Percentiles rank a stretch among this genome's conserved stretches.
These are phyloP conservation scores for Rhizopus microsporus DNA, from an alignment of 371 early-diverging fungal genomes.

Conservation along the genomic window DNA sequence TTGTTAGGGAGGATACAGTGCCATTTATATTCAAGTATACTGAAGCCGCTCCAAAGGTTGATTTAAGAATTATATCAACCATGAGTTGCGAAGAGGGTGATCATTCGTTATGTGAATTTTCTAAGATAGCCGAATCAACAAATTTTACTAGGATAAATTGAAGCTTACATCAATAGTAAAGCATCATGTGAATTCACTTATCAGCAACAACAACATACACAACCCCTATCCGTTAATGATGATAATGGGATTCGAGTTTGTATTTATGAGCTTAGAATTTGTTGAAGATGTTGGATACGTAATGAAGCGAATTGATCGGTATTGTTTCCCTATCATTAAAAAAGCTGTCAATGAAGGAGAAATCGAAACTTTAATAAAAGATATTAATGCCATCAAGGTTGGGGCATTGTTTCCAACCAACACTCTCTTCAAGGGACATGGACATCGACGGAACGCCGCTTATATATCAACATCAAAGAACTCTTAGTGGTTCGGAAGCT, in stretches of 20 bases:
- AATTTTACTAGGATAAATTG: constrained; percentile 16
- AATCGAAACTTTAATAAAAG: constrained; percentile 8
- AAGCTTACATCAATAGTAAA: constrained; percentile 18
- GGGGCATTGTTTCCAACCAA: too few relatives aligned
- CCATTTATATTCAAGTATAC: constrained; percentile 15
- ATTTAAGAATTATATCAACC: constrained; percentile 20
- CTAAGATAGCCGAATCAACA: constrained; percentile 19
- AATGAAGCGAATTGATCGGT: constrained; percentile 13
- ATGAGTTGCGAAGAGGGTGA: constrained; percentile 17
- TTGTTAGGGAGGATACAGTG: constrained; percentile 24
- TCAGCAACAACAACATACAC: constrained; percentile 10
- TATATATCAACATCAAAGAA: too few relatives aligned
- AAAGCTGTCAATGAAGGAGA: constrained; percentile 12
- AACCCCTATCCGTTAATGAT: constrained; percentile 9
- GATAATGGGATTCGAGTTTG: constrained; percentile 16
- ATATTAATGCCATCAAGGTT: too few relatives aligned
- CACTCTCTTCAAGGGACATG: too few relatives aligned
- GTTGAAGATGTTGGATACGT: constrained; percentile 16
- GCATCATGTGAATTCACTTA: constrained; percentile 16
- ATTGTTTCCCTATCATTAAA: constrained; percentile 16
- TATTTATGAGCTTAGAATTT: constrained; percentile 15
- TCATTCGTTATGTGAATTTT: constrained; percentile 16
- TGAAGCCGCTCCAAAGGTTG: constrained; percentile 14
- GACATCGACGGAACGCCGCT: too few relatives aligned
- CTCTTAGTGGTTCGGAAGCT: too few relatives aligned